These are phyloP conservation scores for Amanita inopinata DNA, from an alignment of 768 basidiomycete genomes.

Conservation along the genomic window DNA sequence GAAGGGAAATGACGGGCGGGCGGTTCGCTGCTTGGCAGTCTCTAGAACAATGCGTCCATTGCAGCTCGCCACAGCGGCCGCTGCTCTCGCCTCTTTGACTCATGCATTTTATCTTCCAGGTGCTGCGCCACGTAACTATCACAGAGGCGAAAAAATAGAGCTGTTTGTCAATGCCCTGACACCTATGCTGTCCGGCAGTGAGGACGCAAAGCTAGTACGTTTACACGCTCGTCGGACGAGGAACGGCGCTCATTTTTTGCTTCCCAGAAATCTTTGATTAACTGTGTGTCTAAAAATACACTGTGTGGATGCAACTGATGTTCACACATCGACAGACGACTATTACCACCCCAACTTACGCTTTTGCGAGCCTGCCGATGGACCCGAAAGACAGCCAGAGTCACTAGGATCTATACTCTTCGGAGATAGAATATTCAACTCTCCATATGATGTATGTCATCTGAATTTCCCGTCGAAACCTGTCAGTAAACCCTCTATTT, in stretches of 20 bases:
- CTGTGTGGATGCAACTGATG: neutral
- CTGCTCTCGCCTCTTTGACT: conserved; percentile 17
- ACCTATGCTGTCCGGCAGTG: conserved; percentile 63
- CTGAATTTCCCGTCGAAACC: neutral
- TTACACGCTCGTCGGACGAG: neutral
- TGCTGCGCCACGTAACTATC: conserved; percentile 81
- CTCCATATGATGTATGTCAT: conserved; percentile 69
- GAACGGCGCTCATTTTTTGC: conserved; percentile 3
- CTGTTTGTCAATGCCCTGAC: conserved; percentile 85
- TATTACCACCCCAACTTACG: conserved; percentile 84
- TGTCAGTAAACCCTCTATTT: neutral
- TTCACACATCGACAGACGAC: conserved; percentile 50
- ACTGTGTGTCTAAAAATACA: conserved; percentile 43
- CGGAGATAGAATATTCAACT: conserved; percentile 90
- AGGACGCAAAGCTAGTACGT: conserved; percentile 68
- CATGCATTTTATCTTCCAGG: conserved; percentile 88
- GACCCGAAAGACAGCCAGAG: conserved; percentile 68
- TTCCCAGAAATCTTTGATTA: conserved; percentile 79
- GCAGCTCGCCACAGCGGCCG: conserved; percentile 13
- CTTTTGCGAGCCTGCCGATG: conserved; percentile 76
- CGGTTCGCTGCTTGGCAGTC: neutral
- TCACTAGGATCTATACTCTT: conserved; percentile 91
- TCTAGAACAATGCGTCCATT: conserved; percentile 17
- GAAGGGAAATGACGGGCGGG: neutral
- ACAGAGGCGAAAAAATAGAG: conserved; percentile 60